A percentile compares a stretch with the other conserved stretches of the same genome.
These are phyloP conservation scores for Exophiala lecanii-corni DNA, from an alignment of 2,329 filamentous ascomycete genomes.

Conservation along the genomic window DNA sequence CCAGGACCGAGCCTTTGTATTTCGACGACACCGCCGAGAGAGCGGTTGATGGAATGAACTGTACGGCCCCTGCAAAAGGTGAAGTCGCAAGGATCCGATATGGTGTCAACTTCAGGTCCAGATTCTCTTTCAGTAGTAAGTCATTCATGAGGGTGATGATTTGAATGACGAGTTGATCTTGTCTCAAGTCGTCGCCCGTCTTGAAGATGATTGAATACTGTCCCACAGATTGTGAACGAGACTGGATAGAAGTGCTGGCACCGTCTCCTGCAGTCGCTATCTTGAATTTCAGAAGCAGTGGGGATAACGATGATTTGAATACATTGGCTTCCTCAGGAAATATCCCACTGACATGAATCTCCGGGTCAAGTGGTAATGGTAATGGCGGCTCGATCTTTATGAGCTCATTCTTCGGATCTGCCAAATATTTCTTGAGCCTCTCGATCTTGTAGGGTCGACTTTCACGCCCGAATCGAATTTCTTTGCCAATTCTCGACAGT, in stretches of 20 bases:
- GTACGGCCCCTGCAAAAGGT: constrained; percentile 80
- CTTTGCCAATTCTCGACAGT: constrained; percentile 80
- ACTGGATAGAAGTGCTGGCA: constrained; percentile 7
- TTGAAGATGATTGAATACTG: constrained; percentile 96
- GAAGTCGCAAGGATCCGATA: constrained; percentile 96
- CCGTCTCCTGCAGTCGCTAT: constrained; percentile 49
- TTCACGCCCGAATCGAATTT: constrained; percentile 76
- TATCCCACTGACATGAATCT: constrained; percentile 71
- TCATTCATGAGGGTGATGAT: constrained; percentile 99
- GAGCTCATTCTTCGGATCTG: constrained; percentile 87
- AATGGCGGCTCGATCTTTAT: constrained; percentile 77
- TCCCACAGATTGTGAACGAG: constrained; percentile 43
- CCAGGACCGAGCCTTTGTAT: constrained; percentile 71
- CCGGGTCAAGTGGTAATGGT: constrained; percentile 82
- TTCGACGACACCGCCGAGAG: constrained; percentile 79
- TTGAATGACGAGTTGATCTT: constrained; percentile 94
- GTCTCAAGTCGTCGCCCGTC: constrained; percentile 88
- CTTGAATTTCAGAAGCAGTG: constrained; percentile 86
- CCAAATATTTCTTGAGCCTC: constrained; percentile 74
- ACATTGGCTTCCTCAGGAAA: constrained; percentile 81
- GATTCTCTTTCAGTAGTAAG: constrained; percentile 87
- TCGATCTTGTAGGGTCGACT: constrained; percentile 77
- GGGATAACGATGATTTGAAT: constrained; percentile 91
- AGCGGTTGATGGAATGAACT: constrained; percentile 84
- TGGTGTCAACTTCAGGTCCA: constrained; percentile 89